Evolutionary conservation across 495 filamentous ascomycete species (phyloP), one percentile per base, ranked within the genome.

Genomic region (Penicillium herquei): DNA sequence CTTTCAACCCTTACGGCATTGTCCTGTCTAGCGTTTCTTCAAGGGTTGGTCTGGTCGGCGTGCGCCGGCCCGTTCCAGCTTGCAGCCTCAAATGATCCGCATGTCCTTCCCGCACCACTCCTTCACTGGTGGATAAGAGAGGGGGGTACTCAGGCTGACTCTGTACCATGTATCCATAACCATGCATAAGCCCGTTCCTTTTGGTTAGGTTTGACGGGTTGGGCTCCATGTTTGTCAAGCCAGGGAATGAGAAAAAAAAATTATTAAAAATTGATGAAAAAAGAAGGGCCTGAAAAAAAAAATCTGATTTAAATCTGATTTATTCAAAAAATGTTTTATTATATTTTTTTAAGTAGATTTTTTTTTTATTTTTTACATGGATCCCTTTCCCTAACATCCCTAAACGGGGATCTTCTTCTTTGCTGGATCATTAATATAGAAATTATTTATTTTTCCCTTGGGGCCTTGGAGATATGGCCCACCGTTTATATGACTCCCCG

Each of bases 71-170:
- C 75, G 75, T 75, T 71, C 75, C 75, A 72, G 73, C 69, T 74
- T 77, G 75, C 75, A 78, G 75, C 73, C 75, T 76, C 48, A 71
- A 67, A 76, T 77, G 74, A 76, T 77, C 73, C 74, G 75, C 75
- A 77, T 69, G 58, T 70, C 68, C 34, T 37, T 37, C 34, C 70
- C 69, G 64, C 63, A 54, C 59, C 62, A 57, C 46, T 65, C 62
- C 64, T 68, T 69, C 56, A 72, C 64, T 72, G 71, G 71, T 70
- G 66, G 39, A 18, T 30, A 44, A 39, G 30, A 59, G 57, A 57
- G 62, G 68, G 59, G 66, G 68, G 57, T 58, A 57, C 63, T 66
- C 59, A 65, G 59, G 70, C 68, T 73, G 70, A 73, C 65, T 63
- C 70, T 64, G 62, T 70, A 55, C 64, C 64, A 66, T 69, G 65